Percentiles rank a stretch among this genome's conserved stretches.
phyloP scores from a whole-genome alignment of 495 filamentous ascomycete species.

The Pyrenula massariospora region DNA sequence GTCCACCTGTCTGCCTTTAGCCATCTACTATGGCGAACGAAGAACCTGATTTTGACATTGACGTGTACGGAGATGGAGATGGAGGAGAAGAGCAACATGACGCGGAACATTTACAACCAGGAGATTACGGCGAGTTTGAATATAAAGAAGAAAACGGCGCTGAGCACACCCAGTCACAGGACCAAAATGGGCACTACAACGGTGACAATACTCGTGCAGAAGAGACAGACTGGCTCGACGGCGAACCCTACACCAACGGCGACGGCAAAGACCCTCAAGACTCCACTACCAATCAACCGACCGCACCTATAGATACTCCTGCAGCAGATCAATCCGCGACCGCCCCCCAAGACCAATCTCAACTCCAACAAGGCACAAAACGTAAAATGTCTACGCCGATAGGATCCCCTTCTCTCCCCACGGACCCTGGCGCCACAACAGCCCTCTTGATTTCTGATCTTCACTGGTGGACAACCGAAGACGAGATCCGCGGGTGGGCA shows the following conservation, averaged over 20 bases:
- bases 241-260: constrained; percentile 2
- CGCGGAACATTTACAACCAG: constrained; percentile 22
- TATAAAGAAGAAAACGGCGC: constrained; percentile 27
- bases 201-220: constrained; percentile 11
- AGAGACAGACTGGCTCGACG: constrained; percentile 7
- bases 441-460: constrained; percentile 80
- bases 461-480: constrained; percentile 94
- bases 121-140: constrained; percentile 34
- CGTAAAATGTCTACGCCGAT: constrained; percentile 61
- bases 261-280: constrained; percentile 12
- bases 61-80: constrained; percentile 83
- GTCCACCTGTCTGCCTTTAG: constrained; percentile 13
- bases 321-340: background rate
- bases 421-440: constrained; percentile 72
- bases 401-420: constrained; percentile 51
- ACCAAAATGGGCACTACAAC: constrained; percentile 7
- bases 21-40: constrained; percentile 56
- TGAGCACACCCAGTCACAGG: constrained; percentile 7
- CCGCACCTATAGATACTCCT: background rate
- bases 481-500: constrained; percentile 85
- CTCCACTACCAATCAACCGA: constrained; percentile 7
- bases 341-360: constrained; percentile 6
- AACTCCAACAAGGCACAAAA: constrained; percentile 56
- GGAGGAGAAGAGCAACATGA: constrained; percentile 27
- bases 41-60: constrained; percentile 96